Base-by-base conservation (phyloP, 768 basidiomycete genomes). In the Tephrocybe sp. region DNA sequence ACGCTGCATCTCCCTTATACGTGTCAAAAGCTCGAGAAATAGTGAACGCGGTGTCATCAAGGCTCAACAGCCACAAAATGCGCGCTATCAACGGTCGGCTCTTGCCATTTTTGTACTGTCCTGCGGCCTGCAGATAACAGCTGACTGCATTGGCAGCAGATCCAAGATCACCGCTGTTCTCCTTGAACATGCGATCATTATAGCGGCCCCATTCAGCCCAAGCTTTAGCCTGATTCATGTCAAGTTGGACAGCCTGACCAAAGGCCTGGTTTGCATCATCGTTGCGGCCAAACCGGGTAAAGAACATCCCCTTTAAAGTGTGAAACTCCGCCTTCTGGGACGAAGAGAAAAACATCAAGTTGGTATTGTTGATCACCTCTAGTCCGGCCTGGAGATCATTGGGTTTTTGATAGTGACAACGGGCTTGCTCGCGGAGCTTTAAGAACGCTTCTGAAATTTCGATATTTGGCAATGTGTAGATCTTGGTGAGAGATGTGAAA, bases 401-500 rank as follows among this genome's bases (percentile, higher is more conserved):
- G 0, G 91, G 89, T 61, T 90, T 93, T 66, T 97, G 94, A 68
- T 95, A 97, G 71, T 97, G 94, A 60, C 95, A 97, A 29, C 94
- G 87, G 5, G 97, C 97, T 68, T 99, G 97, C 66, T 99, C 97
- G 41, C 97, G 85, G 24, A 99, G 82, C 68, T 99, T 99, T 50
- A 99, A 75, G 76, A 99, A 99, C 1, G 97, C 97, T 65, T 99
- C 97, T 2, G 97, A 95, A 53, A 99, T 99, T 70, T 99, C 97
- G 68, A 99, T 99, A 64, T 99, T 99, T 18, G 97, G 97, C 16
- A 99, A 75, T 0, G 93, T 94, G 68, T 99, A 99, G 56, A 99
- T 99, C 71, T 94, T 97, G 66, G 88, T 94, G 61, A 99, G 76
- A 1, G 90, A 89, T 4, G 80, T 90, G 70, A 91, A 92, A 73